Percentiles rank a stretch among this genome's conserved stretches.
Evolutionary conservation across 2,329 filamentous ascomycete species (phyloP).

Genomic region (Colletotrichum shisoi): DNA sequence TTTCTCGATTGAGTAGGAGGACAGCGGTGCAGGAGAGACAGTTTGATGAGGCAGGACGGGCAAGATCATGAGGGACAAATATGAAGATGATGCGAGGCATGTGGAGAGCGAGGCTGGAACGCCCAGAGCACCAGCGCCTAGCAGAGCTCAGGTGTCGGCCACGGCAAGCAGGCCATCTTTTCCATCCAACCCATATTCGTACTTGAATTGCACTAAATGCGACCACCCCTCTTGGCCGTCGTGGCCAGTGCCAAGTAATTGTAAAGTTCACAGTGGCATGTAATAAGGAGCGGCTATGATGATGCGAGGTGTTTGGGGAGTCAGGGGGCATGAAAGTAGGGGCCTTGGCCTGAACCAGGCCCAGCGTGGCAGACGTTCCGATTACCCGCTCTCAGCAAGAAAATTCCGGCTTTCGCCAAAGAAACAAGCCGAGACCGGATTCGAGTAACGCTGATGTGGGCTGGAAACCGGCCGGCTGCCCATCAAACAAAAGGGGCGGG

Average conservation of each 20-base stretch:
- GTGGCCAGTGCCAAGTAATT: neutral
- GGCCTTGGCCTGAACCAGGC: conserved; percentile 29
- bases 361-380: conserved; percentile 32
- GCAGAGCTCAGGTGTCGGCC: neutral
- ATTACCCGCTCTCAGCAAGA: conserved; percentile 31
- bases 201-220: too few species aligned
- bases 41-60: too few species aligned
- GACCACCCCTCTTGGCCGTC: neutral
- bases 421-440: conserved; percentile 22
- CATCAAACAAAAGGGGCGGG: conserved; percentile 9
- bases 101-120: conserved; percentile 7
- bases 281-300: neutral
- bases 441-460: conserved; percentile 12
- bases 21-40: too few species aligned
- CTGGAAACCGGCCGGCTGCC: neutral
- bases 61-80: too few species aligned
- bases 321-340: conserved; percentile 17
- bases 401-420: conserved; percentile 8
- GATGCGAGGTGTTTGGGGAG: neutral
- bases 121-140: neutral
- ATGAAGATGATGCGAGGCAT: neutral
- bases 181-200: neutral
- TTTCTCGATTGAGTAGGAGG: too few species aligned
- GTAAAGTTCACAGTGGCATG: neutral
- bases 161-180: neutral